Conservation (phyloP, 176 grass and related monocot genomes). For the Dendrocalamus sinicus region DNA sequence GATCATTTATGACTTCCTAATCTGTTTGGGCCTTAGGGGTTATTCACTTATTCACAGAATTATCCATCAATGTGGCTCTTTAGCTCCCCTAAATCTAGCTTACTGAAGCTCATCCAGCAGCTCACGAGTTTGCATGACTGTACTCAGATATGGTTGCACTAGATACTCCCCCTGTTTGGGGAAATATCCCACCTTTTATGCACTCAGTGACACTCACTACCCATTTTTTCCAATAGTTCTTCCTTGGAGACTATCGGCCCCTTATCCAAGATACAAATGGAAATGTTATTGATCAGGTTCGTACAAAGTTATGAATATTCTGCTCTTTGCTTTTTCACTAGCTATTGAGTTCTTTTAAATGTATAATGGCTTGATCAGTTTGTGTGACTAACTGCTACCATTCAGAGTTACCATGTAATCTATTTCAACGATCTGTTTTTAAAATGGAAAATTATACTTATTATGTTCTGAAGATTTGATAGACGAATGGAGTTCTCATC, state of each 20-base stretch:
- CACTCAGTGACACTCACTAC: slow-evolving; percentile 29
- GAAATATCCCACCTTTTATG: slow-evolving; percentile 21
- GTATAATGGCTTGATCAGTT: slow-evolving; percentile 18
- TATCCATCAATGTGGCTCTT: background rate
- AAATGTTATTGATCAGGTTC: slow-evolving; percentile 88
- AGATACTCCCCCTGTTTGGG: background rate
- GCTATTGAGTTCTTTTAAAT: background rate
- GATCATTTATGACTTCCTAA: slow-evolving; percentile 19
- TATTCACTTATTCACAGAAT: slow-evolving; percentile 37
- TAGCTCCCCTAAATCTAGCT: background rate
- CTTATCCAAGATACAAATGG: slow-evolving; percentile 82
- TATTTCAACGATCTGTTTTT: slow-evolving; percentile 11
- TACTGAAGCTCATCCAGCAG: slow-evolving; percentile 4
- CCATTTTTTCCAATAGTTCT: slow-evolving; percentile 62
- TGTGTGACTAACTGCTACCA: background rate
- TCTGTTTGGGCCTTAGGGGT: background rate
- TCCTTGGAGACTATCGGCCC: slow-evolving; percentile 97
- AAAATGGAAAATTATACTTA: background rate
- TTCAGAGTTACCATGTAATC: slow-evolving; percentile 12
- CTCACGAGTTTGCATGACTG: slow-evolving; percentile 15
- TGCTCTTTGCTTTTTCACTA: slow-evolving; percentile 11
- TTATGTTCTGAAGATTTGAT: slow-evolving; percentile 15
- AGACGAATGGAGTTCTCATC: background rate
- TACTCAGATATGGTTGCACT: slow-evolving; percentile 17
- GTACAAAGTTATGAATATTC: slow-evolving; percentile 9